Percentiles rank a stretch among this genome's conserved stretches.
phyloP scores from a whole-genome alignment of 164 flowering plant genomes.

The Tetracentron sinense region DNA sequence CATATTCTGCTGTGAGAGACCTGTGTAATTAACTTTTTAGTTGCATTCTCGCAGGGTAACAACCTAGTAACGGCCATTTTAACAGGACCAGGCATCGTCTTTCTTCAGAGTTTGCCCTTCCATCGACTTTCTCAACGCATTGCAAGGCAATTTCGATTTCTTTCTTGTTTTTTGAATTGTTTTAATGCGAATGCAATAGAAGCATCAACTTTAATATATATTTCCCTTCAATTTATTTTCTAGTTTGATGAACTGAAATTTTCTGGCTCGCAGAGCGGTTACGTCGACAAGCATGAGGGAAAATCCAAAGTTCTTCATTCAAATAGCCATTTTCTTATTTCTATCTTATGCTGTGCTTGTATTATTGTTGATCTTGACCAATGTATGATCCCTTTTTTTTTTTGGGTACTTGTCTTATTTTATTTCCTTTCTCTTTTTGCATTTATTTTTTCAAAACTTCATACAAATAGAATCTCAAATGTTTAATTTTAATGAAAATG shows the following conservation, averaged over 20 bases:
- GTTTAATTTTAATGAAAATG: too few relatives aligned
- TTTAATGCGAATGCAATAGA: background rate
- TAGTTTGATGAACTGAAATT: background rate
- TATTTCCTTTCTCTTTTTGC: too few relatives aligned
- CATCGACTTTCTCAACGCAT: conserved; percentile 74
- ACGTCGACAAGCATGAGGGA: conserved; percentile 94
- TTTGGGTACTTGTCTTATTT: background rate
- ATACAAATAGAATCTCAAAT: too few relatives aligned
- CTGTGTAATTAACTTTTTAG: background rate
- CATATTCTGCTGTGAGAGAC: background rate
- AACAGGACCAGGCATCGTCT: conserved; percentile 90
- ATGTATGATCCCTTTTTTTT: conserved; percentile 30
- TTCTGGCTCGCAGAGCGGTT: conserved; percentile 70
- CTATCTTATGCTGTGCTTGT: conserved; percentile 88
- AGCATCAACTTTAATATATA: too few relatives aligned
- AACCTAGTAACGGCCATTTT: conserved; percentile 59
- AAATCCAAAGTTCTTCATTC: conserved; percentile 87
- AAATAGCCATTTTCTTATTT: conserved; percentile 81
- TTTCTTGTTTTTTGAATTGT: background rate
- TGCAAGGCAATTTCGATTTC: conserved; percentile 46
- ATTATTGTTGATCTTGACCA: conserved; percentile 89
- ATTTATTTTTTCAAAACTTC: too few relatives aligned
- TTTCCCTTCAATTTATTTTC: background rate
- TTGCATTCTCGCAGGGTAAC: conserved; percentile 48
- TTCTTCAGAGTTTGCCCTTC: conserved; percentile 87